phyloP scores from a whole-genome alignment of 2,329 filamentous ascomycete species.

The Colletotrichum australisinense region DNA sequence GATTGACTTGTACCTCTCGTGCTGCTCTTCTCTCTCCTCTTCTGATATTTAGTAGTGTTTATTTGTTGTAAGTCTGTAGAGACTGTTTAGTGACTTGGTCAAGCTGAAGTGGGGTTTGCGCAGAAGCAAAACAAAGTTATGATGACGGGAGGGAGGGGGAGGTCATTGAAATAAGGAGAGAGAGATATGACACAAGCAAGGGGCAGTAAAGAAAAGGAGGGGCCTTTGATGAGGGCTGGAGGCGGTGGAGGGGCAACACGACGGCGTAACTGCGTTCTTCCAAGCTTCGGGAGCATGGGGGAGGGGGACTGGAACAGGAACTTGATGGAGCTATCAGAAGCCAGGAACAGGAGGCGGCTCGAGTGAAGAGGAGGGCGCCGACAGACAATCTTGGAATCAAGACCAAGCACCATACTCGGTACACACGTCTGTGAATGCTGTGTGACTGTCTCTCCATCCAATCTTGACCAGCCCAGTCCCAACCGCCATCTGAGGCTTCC shows the following conservation, averaged over 20 bases:
- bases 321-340: conserved; percentile 32
- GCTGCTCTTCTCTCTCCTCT: conserved; percentile 4
- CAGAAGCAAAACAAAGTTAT: background rate
- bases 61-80: conserved; percentile 11
- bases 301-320: background rate
- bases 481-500: conserved; percentile 28
- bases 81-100: conserved; percentile 22
- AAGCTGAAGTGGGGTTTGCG: conserved; percentile 18
- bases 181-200: conserved; percentile 33
- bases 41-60: background rate
- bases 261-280: conserved; percentile 30
- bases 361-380: conserved; percentile 12
- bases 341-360: conserved; percentile 19
- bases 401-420: conserved; percentile 9
- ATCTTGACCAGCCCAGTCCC: conserved; percentile 13
- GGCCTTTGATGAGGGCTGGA: conserved; percentile 20
- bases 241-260: conserved; percentile 31
- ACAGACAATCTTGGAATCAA: background rate
- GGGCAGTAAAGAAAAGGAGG: conserved; percentile 33
- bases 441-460: background rate
- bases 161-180: conserved; percentile 26
- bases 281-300: conserved; percentile 27
- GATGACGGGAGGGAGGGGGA: conserved; percentile 9
- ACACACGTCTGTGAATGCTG: conserved; percentile 1
- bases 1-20: conserved; percentile 14